These are phyloP conservation scores for Epicoccum nigrum DNA, from an alignment of 2,329 filamentous ascomycete genomes.

Conservation along the genomic window DNA sequence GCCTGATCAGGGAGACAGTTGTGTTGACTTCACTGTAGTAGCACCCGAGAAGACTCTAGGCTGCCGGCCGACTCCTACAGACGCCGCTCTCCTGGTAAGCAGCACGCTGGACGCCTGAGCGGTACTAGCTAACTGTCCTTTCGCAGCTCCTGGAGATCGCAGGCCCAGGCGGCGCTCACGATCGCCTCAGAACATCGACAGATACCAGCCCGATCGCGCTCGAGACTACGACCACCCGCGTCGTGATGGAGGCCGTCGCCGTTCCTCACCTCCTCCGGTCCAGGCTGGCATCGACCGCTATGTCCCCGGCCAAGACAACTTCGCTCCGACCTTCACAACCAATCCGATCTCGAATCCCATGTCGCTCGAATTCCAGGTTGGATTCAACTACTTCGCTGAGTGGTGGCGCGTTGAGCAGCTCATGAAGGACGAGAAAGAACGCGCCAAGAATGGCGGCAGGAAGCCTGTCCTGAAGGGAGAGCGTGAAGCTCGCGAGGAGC, in stretches of 20 bases:
- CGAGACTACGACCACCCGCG: slow-evolving; percentile 70
- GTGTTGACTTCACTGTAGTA: slow-evolving; percentile 24
- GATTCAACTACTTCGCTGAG: slow-evolving; percentile 84
- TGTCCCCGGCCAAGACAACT: slow-evolving; percentile 73
- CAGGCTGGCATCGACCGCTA: slow-evolving; percentile 82
- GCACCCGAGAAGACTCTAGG: slow-evolving; percentile 63
- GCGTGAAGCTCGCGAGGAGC: slow-evolving; percentile 72
- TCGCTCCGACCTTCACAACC: slow-evolving; percentile 57
- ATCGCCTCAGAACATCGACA: slow-evolving; percentile 73
- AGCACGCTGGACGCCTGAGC: slow-evolving; percentile 1
- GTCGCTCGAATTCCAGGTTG: slow-evolving; percentile 77
- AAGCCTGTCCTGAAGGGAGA: slow-evolving; percentile 68
- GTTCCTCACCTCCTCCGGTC: slow-evolving; percentile 63
- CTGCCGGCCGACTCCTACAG: slow-evolving; percentile 52
- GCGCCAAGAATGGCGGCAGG: slow-evolving; percentile 70
- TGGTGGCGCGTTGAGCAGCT: slow-evolving; percentile 86
- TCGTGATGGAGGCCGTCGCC: slow-evolving; percentile 67
- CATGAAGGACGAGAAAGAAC: slow-evolving; percentile 81
- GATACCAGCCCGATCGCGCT: slow-evolving; percentile 74
- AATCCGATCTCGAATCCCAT: slow-evolving; percentile 77
- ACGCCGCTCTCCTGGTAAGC: slow-evolving; percentile 72
- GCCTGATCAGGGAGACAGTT: not conserved
- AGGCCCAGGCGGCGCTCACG: slow-evolving; percentile 64
- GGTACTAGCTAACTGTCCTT: slow-evolving; percentile 11
- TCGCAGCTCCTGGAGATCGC: slow-evolving; percentile 36